A percentile compares a stretch with the other conserved stretches of the same genome.
phyloP scores from a whole-genome alignment of 2,329 filamentous ascomycete genomes.

The Claviceps spartinae region DNA sequence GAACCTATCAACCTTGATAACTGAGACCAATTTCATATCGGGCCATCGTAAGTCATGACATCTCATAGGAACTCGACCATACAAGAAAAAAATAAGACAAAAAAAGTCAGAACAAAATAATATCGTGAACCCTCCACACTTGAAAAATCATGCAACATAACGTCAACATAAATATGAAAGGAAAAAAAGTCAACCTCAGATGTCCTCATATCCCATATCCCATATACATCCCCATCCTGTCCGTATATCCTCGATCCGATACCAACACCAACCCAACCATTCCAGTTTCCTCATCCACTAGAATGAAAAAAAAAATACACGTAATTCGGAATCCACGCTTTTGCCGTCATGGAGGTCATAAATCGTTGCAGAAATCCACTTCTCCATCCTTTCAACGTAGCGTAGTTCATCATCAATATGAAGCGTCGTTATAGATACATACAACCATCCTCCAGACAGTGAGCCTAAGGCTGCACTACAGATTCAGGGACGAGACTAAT shows the following conservation, averaged over 20 bases:
- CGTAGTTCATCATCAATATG: no score
- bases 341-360: not conserved
- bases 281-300: not conserved
- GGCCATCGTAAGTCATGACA: not conserved
- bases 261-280: not conserved
- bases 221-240: no score
- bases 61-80: not conserved
- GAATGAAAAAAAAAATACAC: not conserved
- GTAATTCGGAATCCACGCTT: not conserved
- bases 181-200: not conserved
- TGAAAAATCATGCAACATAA: not conserved
- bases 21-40: no score
- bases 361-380: not conserved
- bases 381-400: not conserved
- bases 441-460: constrained; percentile 16
- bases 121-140: not conserved
- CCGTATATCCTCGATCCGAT: not conserved
- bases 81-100: not conserved
- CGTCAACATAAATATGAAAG: not conserved
- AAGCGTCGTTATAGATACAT: no score
- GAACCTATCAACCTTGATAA: no score
- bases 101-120: not conserved
- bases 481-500: constrained; percentile 24
- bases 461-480: constrained; percentile 19
- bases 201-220: not conserved